Conservation (phyloP, 73 alveolate genomes). For the Paramecium tetraurelia region DNA sequence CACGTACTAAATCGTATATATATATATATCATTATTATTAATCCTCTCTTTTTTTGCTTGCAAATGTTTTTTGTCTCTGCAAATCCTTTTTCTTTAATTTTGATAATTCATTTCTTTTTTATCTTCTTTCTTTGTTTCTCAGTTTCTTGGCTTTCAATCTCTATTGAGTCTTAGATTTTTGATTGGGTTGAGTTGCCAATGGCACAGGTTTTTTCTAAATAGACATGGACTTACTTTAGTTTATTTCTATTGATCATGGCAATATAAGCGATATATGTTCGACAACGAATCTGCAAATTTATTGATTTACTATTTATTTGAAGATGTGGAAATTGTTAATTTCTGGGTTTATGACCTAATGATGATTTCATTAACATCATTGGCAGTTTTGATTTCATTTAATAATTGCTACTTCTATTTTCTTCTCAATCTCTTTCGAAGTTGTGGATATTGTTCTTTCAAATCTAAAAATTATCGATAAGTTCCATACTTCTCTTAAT, state of each 20-base stretch:
- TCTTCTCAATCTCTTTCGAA: background rate
- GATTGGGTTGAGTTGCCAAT: constrained; percentile 16
- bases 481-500: constrained; percentile 14
- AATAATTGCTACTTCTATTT: background rate
- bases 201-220: constrained; percentile 26
- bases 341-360: background rate
- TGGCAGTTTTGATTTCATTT: background rate
- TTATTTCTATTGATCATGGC: background rate
- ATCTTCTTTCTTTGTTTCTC: constrained; percentile 43
- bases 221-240: background rate
- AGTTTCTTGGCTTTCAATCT: background rate
- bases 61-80: constrained; percentile 28
- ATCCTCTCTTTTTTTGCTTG: constrained; percentile 25
- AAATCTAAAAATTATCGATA: background rate
- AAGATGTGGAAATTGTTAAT: background rate
- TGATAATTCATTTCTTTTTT: background rate
- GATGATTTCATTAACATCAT: background rate
- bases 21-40: background rate
- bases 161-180: background rate
- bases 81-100: constrained; percentile 1
- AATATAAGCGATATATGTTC: background rate
- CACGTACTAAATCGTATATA: background rate
- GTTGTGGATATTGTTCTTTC: background rate
- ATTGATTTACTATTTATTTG: background rate
- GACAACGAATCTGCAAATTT: background rate